These are phyloP conservation scores for Chlamydomonas applanata DNA, from an alignment of 139 green algal species.

Conservation along the genomic window DNA sequence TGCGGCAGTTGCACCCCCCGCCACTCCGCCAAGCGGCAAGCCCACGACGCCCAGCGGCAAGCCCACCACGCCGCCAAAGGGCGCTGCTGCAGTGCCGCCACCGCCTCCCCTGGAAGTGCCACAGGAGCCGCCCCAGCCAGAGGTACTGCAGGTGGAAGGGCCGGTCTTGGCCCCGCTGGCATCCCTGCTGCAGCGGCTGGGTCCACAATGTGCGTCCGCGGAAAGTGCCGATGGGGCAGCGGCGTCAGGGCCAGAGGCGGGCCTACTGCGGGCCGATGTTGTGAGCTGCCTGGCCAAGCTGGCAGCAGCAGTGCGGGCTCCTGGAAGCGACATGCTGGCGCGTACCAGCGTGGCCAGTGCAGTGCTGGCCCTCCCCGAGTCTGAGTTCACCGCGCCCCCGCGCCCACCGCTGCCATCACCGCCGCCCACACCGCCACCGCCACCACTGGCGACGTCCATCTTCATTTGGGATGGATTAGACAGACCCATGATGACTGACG, in stretches of 20 bases:
- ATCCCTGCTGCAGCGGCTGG: slow-evolving; percentile 3
- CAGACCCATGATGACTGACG: slow-evolving; percentile 43
- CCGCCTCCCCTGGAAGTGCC: neutral
- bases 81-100: neutral
- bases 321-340: neutral
- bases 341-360: slow-evolving; percentile 5
- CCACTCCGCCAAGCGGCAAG: neutral
- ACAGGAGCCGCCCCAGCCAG: neutral
- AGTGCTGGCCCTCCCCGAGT: slow-evolving; percentile 27
- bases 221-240: neutral
- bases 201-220: neutral
- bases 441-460: slow-evolving; percentile 40
- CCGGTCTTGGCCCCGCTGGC: neutral
- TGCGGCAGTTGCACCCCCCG: neutral
- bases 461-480: slow-evolving; percentile 47
- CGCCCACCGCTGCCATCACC: slow-evolving; percentile 40
- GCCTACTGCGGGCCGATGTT: neutral
- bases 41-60: neutral
- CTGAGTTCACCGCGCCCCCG: slow-evolving; percentile 22
- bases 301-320: neutral
- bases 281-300: slow-evolving; percentile 14
- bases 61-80: neutral
- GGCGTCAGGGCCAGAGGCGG: neutral
- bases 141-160: neutral
- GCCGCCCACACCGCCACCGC: slow-evolving; percentile 39